Evolutionary conservation across 116 monocot genomes (phyloP), one percentile per base, ranked within the genome.

Genomic region (Phalaenopsis hybrid): DNA sequence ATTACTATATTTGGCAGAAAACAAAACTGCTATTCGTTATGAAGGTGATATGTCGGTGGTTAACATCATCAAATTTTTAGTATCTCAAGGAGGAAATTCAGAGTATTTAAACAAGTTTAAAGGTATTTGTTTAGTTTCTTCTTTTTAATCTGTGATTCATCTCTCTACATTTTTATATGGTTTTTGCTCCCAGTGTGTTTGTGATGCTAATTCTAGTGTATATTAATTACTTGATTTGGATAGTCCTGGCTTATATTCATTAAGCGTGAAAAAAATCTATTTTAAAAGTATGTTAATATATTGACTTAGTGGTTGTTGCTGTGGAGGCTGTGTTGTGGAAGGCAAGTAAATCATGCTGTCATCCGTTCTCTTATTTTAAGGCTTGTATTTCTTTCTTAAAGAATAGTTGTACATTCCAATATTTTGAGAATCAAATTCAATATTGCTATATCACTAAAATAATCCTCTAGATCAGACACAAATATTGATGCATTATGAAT

Each of bases 1-100:
- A 15, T 50, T 93, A 61, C 81, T 99, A 65, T 99, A 88, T 86
- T 89, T 90, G 50, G 92, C 90, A 6, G 85, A 86, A 80, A 90
- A 88, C 69, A 90, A 91, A 85, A 85, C 80, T 74, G 85, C 88
- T 52, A 85, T 92, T 49, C 82, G 81, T 57, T 95, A 92, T 83
- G 86, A 90, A 85, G 93, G 92, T 33, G 83, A 88, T 73, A 73
- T 89, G 51, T 93, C 89, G 65, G 95, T 95, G 23, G 75, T 82
- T 79, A 82, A 81, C 37, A 88, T 99, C 51, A 84, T 99, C 59
- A 86, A 93, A 43, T 95, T 99, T 81, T 44, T 95, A 75, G 83
- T 80, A 78, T 89, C 89, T 79, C 83, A 88, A 85, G 92, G 86
- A 82, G 87, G 86, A 76, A 89, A 86, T 86, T 92, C 90, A 80